phyloP scores from a whole-genome alignment of 495 filamentous ascomycete genomes.

The Penicillium pulvis region DNA sequence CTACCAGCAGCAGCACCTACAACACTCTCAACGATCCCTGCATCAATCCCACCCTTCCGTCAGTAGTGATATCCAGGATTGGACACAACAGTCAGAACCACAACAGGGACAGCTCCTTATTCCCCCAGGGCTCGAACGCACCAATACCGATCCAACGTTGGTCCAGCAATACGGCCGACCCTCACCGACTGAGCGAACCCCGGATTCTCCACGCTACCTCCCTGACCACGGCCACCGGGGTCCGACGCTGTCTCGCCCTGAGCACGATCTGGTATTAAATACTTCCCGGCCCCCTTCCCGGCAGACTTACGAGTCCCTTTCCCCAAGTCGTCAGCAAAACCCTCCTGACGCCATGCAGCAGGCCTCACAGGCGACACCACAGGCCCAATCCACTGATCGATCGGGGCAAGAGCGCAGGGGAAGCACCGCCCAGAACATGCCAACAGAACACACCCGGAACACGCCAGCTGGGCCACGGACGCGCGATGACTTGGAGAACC shows the following conservation, averaged over 20 bases:
- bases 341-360: conserved; percentile 41
- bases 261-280: conserved; percentile 29
- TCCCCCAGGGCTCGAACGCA: conserved; percentile 26
- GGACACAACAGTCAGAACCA: conserved; percentile 1
- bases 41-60: conserved; percentile 13
- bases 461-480: conserved; percentile 58
- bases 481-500: conserved; percentile 55
- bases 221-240: conserved; percentile 20
- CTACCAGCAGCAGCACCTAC: conserved; percentile 22
- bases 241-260: conserved; percentile 13
- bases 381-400: conserved; percentile 16
- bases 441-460: conserved; percentile 52
- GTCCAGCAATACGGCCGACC: conserved; percentile 50
- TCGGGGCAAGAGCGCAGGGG: conserved; percentile 17
- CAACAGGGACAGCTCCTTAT: conserved; percentile 14
- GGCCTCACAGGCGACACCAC: conserved; percentile 24
- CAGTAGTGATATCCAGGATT: conserved; percentile 5
- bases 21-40: conserved; percentile 11
- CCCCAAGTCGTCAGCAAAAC: conserved; percentile 30
- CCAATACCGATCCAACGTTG: conserved; percentile 33
- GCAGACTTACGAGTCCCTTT: conserved; percentile 54
- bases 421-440: conserved; percentile 33
- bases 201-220: conserved; percentile 27
- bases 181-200: conserved; percentile 39
- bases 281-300: conserved; percentile 57